These are phyloP conservation scores for Sarocladium oryzae DNA, from an alignment of 2,329 filamentous ascomycete genomes.

Conservation along the genomic window DNA sequence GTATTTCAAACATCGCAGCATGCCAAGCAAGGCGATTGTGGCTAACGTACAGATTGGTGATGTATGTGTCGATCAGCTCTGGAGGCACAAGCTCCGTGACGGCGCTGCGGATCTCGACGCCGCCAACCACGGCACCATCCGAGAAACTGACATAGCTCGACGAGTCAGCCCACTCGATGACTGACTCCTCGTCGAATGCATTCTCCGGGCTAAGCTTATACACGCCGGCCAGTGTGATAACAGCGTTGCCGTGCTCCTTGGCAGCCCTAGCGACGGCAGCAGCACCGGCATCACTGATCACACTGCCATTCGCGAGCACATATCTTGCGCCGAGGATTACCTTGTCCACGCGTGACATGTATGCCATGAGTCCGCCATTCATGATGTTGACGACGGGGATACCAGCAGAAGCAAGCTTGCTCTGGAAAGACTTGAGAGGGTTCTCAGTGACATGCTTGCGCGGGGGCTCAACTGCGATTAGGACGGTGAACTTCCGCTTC, in stretches of 20 bases:
- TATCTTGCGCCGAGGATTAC: slow-evolving; percentile 85
- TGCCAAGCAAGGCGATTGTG: background rate
- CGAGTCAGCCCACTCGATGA: slow-evolving; percentile 83
- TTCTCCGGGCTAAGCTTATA: slow-evolving; percentile 93
- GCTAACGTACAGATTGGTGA: slow-evolving; percentile 68
- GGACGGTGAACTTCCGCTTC: slow-evolving; percentile 86
- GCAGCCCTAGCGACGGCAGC: slow-evolving; percentile 79
- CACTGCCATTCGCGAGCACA: slow-evolving; percentile 80
- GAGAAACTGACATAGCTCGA: slow-evolving; percentile 70
- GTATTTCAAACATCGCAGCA: background rate
- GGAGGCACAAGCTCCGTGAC: slow-evolving; percentile 77
- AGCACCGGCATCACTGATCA: slow-evolving; percentile 79
- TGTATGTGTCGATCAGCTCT: slow-evolving; percentile 71
- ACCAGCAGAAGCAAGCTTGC: slow-evolving; percentile 70
- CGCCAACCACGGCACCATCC: slow-evolving; percentile 69
- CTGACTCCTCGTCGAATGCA: slow-evolving; percentile 71
- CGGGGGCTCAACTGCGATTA: slow-evolving; percentile 64
- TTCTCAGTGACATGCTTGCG: slow-evolving; percentile 27
- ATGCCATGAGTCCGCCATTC: slow-evolving; percentile 79
- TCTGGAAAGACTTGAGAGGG: slow-evolving; percentile 55
- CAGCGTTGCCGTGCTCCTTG: slow-evolving; percentile 71
- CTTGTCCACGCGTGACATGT: slow-evolving; percentile 94
- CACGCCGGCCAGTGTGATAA: slow-evolving; percentile 83
- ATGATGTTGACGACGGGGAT: slow-evolving; percentile 79
- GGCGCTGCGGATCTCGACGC: slow-evolving; percentile 71